These are phyloP conservation scores for Eremochloa ophiuroides DNA, from an alignment of 176 grass and related monocot species.

Conservation along the genomic window DNA sequence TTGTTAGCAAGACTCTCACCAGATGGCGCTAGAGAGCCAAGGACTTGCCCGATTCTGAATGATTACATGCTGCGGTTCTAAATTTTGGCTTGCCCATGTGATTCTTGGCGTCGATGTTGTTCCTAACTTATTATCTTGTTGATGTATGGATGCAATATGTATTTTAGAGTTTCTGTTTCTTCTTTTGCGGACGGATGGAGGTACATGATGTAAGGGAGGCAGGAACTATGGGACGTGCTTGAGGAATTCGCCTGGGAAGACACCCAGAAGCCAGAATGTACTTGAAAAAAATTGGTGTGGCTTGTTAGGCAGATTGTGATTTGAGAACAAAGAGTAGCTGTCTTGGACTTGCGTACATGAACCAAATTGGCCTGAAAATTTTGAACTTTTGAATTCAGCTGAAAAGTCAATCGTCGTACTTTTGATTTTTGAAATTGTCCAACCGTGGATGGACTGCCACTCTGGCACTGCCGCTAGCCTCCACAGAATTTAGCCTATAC, in stretches of 20 bases:
- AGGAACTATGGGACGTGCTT: not conserved
- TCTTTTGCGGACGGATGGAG: slow-evolving; percentile 1
- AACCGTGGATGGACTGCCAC: not conserved
- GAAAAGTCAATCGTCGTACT: not conserved
- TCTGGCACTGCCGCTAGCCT: not conserved
- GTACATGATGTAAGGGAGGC: not conserved
- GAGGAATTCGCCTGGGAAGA: not conserved
- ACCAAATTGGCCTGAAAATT: not conserved
- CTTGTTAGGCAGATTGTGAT: not conserved
- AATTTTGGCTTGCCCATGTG: not conserved
- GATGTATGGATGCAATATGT: not conserved
- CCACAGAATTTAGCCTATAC: no score
- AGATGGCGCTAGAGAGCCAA: not conserved
- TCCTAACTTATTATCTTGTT: not conserved
- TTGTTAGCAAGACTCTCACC: not conserved
- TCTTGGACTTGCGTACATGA: not conserved
- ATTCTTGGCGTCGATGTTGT: not conserved
- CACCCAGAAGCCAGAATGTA: not conserved
- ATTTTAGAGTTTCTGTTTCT: not conserved
- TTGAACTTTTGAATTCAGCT: not conserved
- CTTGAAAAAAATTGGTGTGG: not conserved
- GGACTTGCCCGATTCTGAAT: not conserved
- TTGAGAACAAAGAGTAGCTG: not conserved
- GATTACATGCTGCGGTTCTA: not conserved
- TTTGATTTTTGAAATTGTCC: not conserved